Conservation (phyloP, 169 alveolate genomes). For the Plasmodium berghei region DNA sequence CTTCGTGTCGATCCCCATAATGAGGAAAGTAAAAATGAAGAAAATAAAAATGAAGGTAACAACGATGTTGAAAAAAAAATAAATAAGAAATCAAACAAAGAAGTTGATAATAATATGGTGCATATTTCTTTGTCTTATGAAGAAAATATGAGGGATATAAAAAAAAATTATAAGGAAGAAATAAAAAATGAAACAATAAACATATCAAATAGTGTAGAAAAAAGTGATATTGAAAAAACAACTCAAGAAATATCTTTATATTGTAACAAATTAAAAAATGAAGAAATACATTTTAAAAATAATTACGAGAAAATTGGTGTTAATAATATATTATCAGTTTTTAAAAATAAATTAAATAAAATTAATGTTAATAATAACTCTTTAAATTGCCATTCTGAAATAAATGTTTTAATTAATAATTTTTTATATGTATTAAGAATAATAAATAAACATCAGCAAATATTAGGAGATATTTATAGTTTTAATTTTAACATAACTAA, state of each 20-base stretch:
- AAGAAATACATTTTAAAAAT: not conserved
- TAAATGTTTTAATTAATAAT: constrained; percentile 32
- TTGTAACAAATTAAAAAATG: constrained; percentile 7
- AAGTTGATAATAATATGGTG: not conserved
- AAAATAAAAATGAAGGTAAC: constrained; percentile 43
- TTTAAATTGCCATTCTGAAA: constrained; percentile 28
- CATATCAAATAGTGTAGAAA: not conserved
- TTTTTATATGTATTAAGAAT: constrained; percentile 11
- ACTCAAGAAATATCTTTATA: constrained; percentile 6
- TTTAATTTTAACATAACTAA: constrained; percentile 8
- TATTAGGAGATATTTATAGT: constrained; percentile 25
- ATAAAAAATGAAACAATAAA: not conserved
- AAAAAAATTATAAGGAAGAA: not conserved
- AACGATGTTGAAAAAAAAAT: constrained; percentile 10
- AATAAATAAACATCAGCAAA: constrained; percentile 17
- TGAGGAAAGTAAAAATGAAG: constrained; percentile 23
- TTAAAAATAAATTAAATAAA: constrained; percentile 38
- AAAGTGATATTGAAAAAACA: not conserved
- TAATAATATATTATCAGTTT: constrained; percentile 14
- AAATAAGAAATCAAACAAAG: not conserved
- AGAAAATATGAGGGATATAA: too few relatives aligned
- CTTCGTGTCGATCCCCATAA: constrained; percentile 2
- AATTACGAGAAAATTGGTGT: not conserved
- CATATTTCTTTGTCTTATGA: too few relatives aligned
- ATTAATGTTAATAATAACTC: constrained; percentile 17